A percentile compares a stretch with the other conserved stretches of the same genome.
Evolutionary conservation across 805 yeast genomes (phyloP).

Genomic region (Metschnikowia chrysomelidarum): DNA sequence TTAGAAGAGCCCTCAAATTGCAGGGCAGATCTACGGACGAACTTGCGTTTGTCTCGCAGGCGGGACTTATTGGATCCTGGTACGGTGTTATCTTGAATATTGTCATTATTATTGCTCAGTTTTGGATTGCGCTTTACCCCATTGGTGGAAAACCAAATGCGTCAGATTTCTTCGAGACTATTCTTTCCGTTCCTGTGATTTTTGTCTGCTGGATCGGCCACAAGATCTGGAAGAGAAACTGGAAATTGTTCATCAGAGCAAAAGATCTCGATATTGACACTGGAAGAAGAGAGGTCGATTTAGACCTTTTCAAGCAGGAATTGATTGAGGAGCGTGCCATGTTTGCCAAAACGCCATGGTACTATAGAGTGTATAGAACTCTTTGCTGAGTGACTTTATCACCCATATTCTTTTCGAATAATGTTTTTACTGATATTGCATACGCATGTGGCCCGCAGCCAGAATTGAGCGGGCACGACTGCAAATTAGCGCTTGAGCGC

Average conservation of each 20-base stretch:
- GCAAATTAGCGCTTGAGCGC: too few relatives aligned
- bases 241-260: conserved; percentile 30
- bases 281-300: conserved; percentile 38
- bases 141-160: conserved; percentile 34
- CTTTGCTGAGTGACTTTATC: conserved; percentile 56
- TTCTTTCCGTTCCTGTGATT: conserved; percentile 63
- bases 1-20: conserved; percentile 23
- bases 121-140: conserved; percentile 66
- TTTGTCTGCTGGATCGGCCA: conserved; percentile 55
- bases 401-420: too few relatives aligned
- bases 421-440: too few relatives aligned
- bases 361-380: conserved; percentile 49
- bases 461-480: too few relatives aligned
- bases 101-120: conserved; percentile 55
- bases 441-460: too few relatives aligned
- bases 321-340: conserved; percentile 54
- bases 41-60: conserved; percentile 51
- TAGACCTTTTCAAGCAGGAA: conserved; percentile 40
- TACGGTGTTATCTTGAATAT: conserved; percentile 48
- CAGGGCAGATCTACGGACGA: conserved; percentile 35
- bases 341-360: conserved; percentile 45
- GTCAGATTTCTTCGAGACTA: conserved; percentile 55
- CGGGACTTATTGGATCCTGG: conserved; percentile 53
- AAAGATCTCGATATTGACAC: conserved; percentile 36
- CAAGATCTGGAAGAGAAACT: conserved; percentile 48